Percentiles rank a stretch among this genome's conserved stretches.
phyloP scores from a whole-genome alignment of 176 grass and related monocot species.

The Luzula sylvatica region DNA sequence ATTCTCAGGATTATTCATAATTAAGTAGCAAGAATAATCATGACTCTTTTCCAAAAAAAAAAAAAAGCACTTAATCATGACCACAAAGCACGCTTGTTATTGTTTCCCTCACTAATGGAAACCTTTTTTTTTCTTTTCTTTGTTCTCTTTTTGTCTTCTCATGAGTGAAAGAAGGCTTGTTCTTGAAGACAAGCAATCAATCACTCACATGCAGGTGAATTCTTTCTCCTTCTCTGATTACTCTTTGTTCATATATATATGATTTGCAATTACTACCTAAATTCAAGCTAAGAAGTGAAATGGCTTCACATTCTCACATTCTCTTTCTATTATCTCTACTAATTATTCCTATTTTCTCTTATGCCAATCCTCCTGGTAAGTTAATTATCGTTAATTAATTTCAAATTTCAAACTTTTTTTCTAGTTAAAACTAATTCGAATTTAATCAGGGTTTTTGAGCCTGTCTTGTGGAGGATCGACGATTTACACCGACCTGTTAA shows the following conservation, averaged over 20 bases:
- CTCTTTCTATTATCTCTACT: neutral
- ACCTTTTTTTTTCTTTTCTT: too few species aligned
- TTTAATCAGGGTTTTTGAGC: slow-evolving; percentile 29
- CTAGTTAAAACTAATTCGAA: neutral
- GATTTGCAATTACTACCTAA: neutral
- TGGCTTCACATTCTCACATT: neutral
- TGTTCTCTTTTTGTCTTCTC: neutral
- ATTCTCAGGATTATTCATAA: too few species aligned
- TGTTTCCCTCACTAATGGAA: too few species aligned
- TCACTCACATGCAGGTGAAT: slow-evolving; percentile 12
- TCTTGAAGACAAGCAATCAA: slow-evolving; percentile 26
- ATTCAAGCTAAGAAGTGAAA: neutral
- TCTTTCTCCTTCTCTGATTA: neutral
- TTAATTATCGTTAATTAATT: neutral
- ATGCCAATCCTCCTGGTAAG: slow-evolving; percentile 20
- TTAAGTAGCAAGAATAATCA: too few species aligned
- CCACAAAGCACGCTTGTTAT: too few species aligned
- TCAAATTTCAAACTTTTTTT: neutral
- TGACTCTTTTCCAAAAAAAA: too few species aligned
- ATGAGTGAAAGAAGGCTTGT: slow-evolving; percentile 13
- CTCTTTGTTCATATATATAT: slow-evolving; percentile 9
- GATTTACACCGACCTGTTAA: slow-evolving; percentile 17
- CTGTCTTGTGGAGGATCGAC: slow-evolving; percentile 31
- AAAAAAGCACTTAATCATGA: too few species aligned
- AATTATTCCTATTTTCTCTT: neutral